These are phyloP conservation scores for Fusarium agapanthi DNA, from an alignment of 2,329 filamentous ascomycete genomes.

Conservation along the genomic window DNA sequence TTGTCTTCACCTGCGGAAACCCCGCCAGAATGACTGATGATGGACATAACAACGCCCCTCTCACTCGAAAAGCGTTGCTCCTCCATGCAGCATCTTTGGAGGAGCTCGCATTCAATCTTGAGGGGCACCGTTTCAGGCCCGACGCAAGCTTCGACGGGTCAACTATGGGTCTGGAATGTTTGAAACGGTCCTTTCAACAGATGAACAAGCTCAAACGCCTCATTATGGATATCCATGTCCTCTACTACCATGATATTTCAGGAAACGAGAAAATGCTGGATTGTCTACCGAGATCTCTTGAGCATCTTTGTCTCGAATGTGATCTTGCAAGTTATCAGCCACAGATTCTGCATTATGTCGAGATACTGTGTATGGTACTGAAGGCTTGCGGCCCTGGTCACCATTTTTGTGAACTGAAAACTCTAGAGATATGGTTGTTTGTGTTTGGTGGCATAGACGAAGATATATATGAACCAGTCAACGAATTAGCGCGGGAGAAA, in stretches of 20 bases:
- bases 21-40: not conserved
- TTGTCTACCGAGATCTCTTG: not conserved
- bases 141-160: not conserved
- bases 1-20: not conserved
- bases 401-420: not conserved
- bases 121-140: not conserved
- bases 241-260: rapidly evolving
- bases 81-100: not conserved
- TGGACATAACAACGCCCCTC: not conserved
- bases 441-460: not conserved
- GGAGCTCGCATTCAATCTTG: not conserved
- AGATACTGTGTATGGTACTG: not conserved
- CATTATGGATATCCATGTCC: not conserved
- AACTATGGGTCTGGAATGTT: not conserved
- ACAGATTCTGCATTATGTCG: rapidly evolving
- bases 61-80: not conserved
- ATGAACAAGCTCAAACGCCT: not conserved
- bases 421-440: not conserved
- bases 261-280: not conserved
- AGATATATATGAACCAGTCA: not conserved
- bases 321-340: not conserved
- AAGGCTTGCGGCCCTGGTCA: not conserved
- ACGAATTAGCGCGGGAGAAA: not conserved
- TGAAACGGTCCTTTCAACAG: not conserved
- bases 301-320: not conserved